phyloP scores from a whole-genome alignment of 192 early-diverging fungal genomes.

The Coemansia sp. region DNA sequence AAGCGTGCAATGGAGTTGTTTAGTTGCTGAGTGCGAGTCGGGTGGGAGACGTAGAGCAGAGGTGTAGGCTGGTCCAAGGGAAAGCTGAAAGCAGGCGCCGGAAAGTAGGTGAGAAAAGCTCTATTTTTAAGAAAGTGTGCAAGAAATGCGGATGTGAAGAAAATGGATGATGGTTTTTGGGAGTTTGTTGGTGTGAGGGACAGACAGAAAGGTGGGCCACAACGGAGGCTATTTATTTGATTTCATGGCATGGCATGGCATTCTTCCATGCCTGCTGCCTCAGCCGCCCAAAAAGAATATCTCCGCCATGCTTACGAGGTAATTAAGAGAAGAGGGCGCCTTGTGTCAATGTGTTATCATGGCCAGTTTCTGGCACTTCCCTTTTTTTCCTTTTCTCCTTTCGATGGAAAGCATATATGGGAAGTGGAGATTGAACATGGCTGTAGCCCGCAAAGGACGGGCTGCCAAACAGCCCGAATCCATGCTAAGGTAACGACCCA shows the following conservation, averaged over 20 bases:
- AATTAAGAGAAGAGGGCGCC: not conserved
- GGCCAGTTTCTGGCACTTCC: not conserved
- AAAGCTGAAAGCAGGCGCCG: constrained; percentile 1
- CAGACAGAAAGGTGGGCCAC: not conserved
- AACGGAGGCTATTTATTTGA: constrained; percentile 21
- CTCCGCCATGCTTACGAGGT: not conserved
- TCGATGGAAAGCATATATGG: constrained; percentile 14
- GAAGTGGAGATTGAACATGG: constrained; percentile 8
- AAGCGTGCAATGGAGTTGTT: not conserved
- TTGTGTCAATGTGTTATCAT: too few species aligned
- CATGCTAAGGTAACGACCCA: not conserved
- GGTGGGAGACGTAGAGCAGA: not conserved
- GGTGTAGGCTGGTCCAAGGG: not conserved
- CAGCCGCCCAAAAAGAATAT: constrained; percentile 2
- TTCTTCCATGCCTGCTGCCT: not conserved
- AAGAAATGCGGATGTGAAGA: not conserved
- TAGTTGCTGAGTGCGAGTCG: not conserved
- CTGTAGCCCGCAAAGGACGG: not conserved
- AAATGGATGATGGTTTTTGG: not conserved
- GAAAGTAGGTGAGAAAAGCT: not conserved
- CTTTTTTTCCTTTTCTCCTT: not conserved
- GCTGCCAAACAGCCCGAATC: not conserved
- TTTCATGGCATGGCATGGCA: not conserved
- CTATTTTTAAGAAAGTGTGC: constrained; percentile 1
- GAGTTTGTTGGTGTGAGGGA: not conserved